Conservation (phyloP, 2,329 filamentous ascomycete species). For the Zymoseptoria passerinii region DNA sequence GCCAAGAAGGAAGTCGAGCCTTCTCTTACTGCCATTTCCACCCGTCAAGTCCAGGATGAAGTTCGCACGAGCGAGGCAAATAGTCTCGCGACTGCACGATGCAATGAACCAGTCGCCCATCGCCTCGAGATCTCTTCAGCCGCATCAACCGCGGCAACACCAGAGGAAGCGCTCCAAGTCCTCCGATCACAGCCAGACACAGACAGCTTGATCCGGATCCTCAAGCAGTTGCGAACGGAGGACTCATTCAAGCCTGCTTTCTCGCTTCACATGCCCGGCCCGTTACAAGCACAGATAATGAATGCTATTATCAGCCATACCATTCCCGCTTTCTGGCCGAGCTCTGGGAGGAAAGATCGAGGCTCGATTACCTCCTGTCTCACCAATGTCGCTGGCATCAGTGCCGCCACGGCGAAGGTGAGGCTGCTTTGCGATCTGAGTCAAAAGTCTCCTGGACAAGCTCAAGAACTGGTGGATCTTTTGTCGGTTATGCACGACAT, state of each 20-base stretch:
- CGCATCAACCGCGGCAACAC: not conserved
- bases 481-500: conserved; percentile 36
- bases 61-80: not conserved
- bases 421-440: conserved; percentile 29
- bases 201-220: conserved; percentile 24
- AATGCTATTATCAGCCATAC: conserved; percentile 66
- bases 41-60: not conserved
- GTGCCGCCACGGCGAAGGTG: conserved; percentile 64
- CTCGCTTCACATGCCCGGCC: conserved; percentile 54
- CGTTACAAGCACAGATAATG: conserved; percentile 65
- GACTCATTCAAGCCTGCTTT: conserved; percentile 32
- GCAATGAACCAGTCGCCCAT: not conserved
- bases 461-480: conserved; percentile 28
- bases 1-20: conserved; percentile 1
- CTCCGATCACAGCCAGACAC: conserved; percentile 35
- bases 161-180: conserved; percentile 26
- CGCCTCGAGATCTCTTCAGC: no score
- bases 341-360: conserved; percentile 41
- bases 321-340: conserved; percentile 72
- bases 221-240: conserved; percentile 8
- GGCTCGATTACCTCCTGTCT: conserved; percentile 56
- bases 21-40: conserved; percentile 10
- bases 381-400: conserved; percentile 66
- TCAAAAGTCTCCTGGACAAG: not conserved
- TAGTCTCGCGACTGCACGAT: not conserved